Conservation (phyloP, 2,329 filamentous ascomycete species). For the Alternaria gaisen region DNA sequence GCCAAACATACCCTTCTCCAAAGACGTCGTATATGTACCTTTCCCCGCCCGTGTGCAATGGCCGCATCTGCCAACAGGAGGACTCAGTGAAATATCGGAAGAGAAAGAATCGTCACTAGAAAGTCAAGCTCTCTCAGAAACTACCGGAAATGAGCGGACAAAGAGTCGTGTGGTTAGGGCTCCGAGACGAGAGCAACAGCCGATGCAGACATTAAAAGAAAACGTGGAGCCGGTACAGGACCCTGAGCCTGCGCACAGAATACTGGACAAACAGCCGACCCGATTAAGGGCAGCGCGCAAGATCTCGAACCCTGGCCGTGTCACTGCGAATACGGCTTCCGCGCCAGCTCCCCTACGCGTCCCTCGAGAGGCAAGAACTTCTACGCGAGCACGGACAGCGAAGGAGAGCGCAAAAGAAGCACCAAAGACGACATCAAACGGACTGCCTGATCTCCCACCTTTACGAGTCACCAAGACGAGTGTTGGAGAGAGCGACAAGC, state of each 20-base stretch:
- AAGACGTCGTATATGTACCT: constrained; percentile 59
- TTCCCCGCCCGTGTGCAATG: constrained; percentile 53
- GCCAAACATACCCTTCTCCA: constrained; percentile 59
- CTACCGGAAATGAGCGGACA: constrained; percentile 55
- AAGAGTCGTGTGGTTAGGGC: constrained; percentile 38
- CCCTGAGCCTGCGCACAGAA: constrained; percentile 36
- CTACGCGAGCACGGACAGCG: constrained; percentile 36
- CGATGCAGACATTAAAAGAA: constrained; percentile 46
- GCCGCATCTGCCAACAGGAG: constrained; percentile 43
- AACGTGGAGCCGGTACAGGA: constrained; percentile 47
- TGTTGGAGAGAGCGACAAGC: constrained; percentile 29
- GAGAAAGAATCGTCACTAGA: constrained; percentile 53
- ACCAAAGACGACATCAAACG: constrained; percentile 34
- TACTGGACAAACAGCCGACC: constrained; percentile 49
- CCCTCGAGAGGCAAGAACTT: constrained; percentile 38
- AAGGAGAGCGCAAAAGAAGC: constrained; percentile 35
- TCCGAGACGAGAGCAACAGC: constrained; percentile 36
- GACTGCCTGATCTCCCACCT: constrained; percentile 37
- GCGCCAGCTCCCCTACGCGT: constrained; percentile 40
- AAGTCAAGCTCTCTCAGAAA: constrained; percentile 54
- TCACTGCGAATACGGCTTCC: constrained; percentile 42
- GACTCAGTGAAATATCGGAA: constrained; percentile 52
- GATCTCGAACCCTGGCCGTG: constrained; percentile 45
- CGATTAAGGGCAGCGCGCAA: constrained; percentile 48
- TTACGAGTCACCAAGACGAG: constrained; percentile 32